Base-by-base conservation (phyloP, 176 grass and related monocot species). In the Oryza longistaminata region DNA sequence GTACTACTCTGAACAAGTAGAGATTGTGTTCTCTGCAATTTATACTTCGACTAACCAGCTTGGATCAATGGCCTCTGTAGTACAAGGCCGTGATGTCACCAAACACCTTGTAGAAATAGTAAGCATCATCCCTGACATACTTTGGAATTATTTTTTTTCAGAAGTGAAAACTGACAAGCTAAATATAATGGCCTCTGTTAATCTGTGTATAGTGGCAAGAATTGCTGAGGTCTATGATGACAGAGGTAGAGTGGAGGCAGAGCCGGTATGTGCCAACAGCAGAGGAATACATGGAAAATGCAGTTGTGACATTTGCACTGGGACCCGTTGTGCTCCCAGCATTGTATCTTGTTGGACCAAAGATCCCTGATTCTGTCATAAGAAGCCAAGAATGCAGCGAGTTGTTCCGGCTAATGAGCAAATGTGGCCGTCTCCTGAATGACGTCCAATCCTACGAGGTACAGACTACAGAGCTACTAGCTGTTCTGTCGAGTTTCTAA, bases 151-250 rank as follows among this genome's bases (percentile, higher is more conserved):
- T 58, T 75, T 29, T 21, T 58, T 58, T 75, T 29, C 9, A 9
- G 9, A 34, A 16, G 74, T 3, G 53, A 31, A n/a, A 7, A 33
- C 0, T 81, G 13, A 88, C 39, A 29, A 2, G 11, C 27, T 77
- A 14, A 15, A n/a, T 69, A 11, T 40, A 48, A 17, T 21, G 14
- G 52, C 19, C 19, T 21, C 6, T 11, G 42, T 11, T 43, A 10
- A 9, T 43, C 42, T 6, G 19, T 85, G 7, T 75, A 46, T 29
- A 97, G 92, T 97, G 95, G 95, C 46, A 88, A 43, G 75, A 76
- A 55, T 25, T 88, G 68, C 25, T 94, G 53, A 90, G 80, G 62
- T 94, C 87, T 15, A 90, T 90, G 95, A 95, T 93, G 90, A 88
- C 37, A 5, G 90, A 97, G 61, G 86, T 83, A 45, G 82, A 88